These are phyloP conservation scores for Pseudonitzschia pungens DNA, from an alignment of 108 stramenopile species.

Conservation along the genomic window DNA sequence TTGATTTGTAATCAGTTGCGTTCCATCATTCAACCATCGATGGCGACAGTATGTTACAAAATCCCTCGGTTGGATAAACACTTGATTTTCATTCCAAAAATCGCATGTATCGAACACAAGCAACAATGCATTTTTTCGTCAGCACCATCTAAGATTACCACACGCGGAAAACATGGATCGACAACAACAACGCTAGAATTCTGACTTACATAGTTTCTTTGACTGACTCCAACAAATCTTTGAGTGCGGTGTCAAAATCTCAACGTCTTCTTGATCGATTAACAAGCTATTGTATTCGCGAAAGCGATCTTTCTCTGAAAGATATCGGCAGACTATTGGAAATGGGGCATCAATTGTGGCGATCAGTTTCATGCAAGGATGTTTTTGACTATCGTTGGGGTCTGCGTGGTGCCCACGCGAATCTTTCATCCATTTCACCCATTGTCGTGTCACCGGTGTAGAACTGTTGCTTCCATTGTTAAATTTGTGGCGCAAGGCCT, in stretches of 20 bases:
- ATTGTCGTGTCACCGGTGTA: slow-evolving; percentile 6
- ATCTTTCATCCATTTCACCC: slow-evolving; percentile 17
- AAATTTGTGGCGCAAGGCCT: slow-evolving; percentile 48
- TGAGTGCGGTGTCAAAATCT: slow-evolving; percentile 35
- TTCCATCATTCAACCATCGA: slow-evolving; percentile 69
- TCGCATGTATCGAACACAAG: not conserved
- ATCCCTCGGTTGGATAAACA: slow-evolving; percentile 73
- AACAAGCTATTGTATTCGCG: slow-evolving; percentile 72
- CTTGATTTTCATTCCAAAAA: not conserved
- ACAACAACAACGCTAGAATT: not conserved
- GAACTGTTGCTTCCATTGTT: slow-evolving; percentile 14
- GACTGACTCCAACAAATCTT: slow-evolving; percentile 74
- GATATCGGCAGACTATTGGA: slow-evolving; percentile 65
- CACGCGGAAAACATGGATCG: too few relatives aligned
- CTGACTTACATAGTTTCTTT: slow-evolving; percentile 44
- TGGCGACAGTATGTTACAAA: slow-evolving; percentile 78
- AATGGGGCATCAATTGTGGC: slow-evolving; percentile 71
- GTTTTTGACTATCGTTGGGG: slow-evolving; percentile 18
- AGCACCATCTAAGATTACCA: not conserved
- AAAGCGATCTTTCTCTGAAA: slow-evolving; percentile 50
- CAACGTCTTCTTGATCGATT: slow-evolving; percentile 43
- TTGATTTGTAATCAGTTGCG: slow-evolving; percentile 72
- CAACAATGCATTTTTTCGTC: not conserved
- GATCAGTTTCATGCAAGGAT: slow-evolving; percentile 69
- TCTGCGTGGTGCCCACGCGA: slow-evolving; percentile 2